These are phyloP conservation scores for Kwoniella sp. DNA, from an alignment of 768 basidiomycete species.

Conservation along the genomic window DNA sequence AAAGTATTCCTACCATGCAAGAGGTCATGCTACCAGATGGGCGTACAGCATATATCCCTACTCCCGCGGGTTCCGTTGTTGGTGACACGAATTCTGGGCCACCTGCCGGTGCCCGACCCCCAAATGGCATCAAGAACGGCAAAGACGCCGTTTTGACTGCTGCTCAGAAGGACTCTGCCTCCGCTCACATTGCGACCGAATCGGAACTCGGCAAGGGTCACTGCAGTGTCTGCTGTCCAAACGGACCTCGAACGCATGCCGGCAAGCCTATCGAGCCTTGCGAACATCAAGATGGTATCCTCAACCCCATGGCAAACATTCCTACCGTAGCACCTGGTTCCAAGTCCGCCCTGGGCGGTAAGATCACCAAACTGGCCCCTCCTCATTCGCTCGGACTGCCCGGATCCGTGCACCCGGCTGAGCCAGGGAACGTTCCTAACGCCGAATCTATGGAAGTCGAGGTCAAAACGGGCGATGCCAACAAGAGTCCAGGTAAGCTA, in stretches of 20 bases:
- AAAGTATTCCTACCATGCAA: conserved; percentile 17
- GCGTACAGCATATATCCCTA: conserved; percentile 25
- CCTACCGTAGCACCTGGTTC: conserved; percentile 3
- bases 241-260: conserved; percentile 17
- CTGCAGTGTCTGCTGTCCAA: conserved; percentile 38
- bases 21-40: conserved; percentile 38
- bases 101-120: conserved; percentile 7
- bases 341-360: conserved; percentile 2
- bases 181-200: conserved; percentile 6
- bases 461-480: not conserved
- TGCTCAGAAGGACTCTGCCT: conserved; percentile 4
- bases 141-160: conserved; percentile 7
- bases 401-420: not conserved
- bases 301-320: conserved; percentile 4
- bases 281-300: conserved; percentile 32
- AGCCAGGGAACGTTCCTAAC: conserved; percentile 8
- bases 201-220: conserved; percentile 29
- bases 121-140: conserved; percentile 11
- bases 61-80: not conserved
- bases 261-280: conserved; percentile 30
- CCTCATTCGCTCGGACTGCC: conserved; percentile 8
- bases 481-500: conserved; percentile 17
- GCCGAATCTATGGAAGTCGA: conserved; percentile 1
- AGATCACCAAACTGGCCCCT: not conserved
- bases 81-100: too few species aligned